Percentiles rank a stretch among this genome's conserved stretches.
Conservation (phyloP, 106 monocot species). For the Cymbidium sinense region DNA sequence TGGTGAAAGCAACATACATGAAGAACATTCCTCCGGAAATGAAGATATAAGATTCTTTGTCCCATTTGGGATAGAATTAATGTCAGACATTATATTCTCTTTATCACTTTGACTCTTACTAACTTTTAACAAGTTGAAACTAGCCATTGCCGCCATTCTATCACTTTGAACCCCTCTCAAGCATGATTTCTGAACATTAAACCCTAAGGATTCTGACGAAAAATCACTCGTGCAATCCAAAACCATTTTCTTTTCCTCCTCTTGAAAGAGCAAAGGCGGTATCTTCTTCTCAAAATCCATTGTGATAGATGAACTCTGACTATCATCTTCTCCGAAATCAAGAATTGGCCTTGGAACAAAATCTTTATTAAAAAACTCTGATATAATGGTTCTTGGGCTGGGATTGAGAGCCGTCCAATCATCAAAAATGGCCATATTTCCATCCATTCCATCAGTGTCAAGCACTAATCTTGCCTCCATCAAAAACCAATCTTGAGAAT, state of each 20-base stretch:
- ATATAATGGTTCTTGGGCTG: conserved; percentile 46
- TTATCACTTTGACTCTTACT: too few relatives aligned
- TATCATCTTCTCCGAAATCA: conserved; percentile 13
- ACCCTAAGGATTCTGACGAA: too few relatives aligned
- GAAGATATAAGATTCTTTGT: too few relatives aligned
- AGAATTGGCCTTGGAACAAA: conserved; percentile 28
- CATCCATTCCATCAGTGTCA: conserved; percentile 26
- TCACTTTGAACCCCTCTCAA: too few relatives aligned
- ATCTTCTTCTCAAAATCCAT: conserved; percentile 14
- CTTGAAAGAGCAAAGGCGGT: background rate
- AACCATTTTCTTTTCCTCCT: conserved; percentile 15
- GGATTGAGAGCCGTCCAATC: conserved; percentile 52
- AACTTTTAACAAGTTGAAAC: too few relatives aligned
- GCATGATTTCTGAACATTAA: too few relatives aligned
- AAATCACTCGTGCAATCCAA: background rate
- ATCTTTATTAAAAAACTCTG: conserved; percentile 11
- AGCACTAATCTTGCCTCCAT: background rate
- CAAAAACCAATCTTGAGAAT: too few relatives aligned
- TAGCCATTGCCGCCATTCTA: too few relatives aligned
- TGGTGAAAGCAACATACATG: too few relatives aligned
- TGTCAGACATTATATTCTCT: too few relatives aligned
- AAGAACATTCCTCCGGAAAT: too few relatives aligned
- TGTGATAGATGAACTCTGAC: background rate
- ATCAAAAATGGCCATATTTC: conserved; percentile 27
- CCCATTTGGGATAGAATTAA: too few relatives aligned